Evolutionary conservation across 371 early-diverging fungal genomes (phyloP).

Genomic region (Polyrhizophydium stewartii): DNA sequence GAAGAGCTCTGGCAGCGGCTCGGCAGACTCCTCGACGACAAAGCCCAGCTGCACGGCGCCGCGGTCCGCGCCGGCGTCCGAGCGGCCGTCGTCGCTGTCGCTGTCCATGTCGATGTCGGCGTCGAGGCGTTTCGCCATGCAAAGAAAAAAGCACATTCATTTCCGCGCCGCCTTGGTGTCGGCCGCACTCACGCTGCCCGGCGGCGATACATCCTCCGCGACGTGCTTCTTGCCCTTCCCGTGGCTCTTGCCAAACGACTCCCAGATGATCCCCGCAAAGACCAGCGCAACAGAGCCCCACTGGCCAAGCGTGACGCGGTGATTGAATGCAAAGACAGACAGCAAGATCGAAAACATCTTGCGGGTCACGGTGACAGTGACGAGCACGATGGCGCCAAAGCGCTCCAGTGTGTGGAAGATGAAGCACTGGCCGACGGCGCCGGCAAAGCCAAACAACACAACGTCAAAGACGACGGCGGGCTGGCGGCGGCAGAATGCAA

Average conservation of each 20-base stretch:
- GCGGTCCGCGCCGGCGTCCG: not conserved
- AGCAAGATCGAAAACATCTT: slow-evolving; percentile 95
- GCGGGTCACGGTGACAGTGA: slow-evolving; percentile 93
- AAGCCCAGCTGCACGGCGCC: not conserved
- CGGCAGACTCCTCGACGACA: not conserved
- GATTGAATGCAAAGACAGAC: slow-evolving; percentile 85
- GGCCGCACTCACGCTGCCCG: too few species aligned
- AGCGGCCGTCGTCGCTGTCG: not conserved
- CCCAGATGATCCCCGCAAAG: slow-evolving; percentile 63
- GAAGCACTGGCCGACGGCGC: slow-evolving; percentile 96
- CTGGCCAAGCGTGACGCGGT: slow-evolving; percentile 70
- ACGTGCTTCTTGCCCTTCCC: slow-evolving; percentile 7
- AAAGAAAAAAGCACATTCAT: too few species aligned
- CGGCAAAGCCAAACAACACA: slow-evolving; percentile 80
- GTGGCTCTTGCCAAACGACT: slow-evolving; percentile 51
- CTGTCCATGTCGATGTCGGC: not conserved
- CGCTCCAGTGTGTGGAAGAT: slow-evolving; percentile 92
- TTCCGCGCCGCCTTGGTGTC: too few species aligned
- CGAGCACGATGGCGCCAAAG: slow-evolving; percentile 88
- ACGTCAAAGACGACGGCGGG: slow-evolving; percentile 82
- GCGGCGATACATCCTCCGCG: too few species aligned
- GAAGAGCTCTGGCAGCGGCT: not conserved
- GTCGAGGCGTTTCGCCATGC: too few species aligned
- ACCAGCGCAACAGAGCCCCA: slow-evolving; percentile 86
- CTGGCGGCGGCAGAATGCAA: slow-evolving; percentile 68